phyloP scores from a whole-genome alignment of 495 filamentous ascomycete species.

The Penicillium psychrofluorescens region DNA sequence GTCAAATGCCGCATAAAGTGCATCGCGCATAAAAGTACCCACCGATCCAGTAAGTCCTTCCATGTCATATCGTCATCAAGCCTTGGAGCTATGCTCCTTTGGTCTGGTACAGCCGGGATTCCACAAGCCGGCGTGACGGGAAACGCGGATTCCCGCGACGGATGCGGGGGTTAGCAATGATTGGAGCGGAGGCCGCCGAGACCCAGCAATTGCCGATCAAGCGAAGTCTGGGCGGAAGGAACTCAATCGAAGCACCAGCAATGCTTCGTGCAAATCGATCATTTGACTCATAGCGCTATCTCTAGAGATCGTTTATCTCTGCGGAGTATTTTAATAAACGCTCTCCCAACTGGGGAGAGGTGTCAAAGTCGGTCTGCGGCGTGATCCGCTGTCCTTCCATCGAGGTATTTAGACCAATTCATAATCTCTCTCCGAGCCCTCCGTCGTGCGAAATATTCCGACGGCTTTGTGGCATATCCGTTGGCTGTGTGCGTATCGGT shows the following conservation, averaged over 20 bases:
- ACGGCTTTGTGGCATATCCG: no score
- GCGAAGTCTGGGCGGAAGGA: not conserved
- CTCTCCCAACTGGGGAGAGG: no score
- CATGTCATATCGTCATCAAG: not conserved
- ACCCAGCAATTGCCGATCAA: not conserved
- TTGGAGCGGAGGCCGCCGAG: slow-evolving; percentile 12
- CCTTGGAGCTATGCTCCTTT: slow-evolving; percentile 6
- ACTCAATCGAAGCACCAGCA: not conserved
- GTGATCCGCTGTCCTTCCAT: no score
- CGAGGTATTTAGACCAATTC: no score
- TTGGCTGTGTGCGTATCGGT: no score
- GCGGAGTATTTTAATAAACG: no score
- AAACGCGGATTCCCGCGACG: not conserved
- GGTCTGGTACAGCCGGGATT: slow-evolving; percentile 9
- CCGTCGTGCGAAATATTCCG: no score
- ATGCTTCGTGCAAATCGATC: slow-evolving; percentile 1
- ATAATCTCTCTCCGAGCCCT: no score
- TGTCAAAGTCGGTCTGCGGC: no score
- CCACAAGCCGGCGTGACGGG: not conserved
- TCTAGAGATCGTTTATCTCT: no score
- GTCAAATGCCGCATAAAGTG: not conserved
- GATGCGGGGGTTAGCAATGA: slow-evolving; percentile 1
- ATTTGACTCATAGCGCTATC: not conserved
- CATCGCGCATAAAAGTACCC: not conserved
- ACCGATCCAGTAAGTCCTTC: no score